These are phyloP conservation scores for Exophiala sp. DNA, from an alignment of 2,329 filamentous ascomycete species.

Conservation along the genomic window DNA sequence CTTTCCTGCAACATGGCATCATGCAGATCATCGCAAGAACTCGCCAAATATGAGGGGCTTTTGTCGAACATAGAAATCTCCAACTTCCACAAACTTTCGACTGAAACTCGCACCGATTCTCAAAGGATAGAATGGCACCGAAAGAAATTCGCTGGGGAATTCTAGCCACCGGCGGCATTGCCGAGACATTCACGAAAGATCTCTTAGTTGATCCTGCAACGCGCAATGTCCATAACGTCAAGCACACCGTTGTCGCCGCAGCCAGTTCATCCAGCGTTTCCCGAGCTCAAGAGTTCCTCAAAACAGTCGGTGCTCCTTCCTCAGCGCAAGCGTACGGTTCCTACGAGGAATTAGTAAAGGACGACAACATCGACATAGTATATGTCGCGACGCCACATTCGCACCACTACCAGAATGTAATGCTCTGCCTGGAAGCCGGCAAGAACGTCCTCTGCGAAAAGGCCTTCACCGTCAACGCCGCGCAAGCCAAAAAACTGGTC, in stretches of 20 bases:
- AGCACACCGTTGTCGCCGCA: slow-evolving; percentile 73
- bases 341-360: slow-evolving; percentile 75
- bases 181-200: slow-evolving; percentile 66
- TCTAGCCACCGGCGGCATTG: slow-evolving; percentile 32
- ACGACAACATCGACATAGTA: slow-evolving; percentile 69
- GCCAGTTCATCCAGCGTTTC: slow-evolving; percentile 72
- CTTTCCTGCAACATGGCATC: no score
- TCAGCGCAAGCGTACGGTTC: slow-evolving; percentile 66
- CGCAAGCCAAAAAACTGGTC: slow-evolving; percentile 68
- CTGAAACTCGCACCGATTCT: neutral
- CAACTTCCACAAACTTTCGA: no score
- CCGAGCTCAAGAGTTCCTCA: slow-evolving; percentile 69
- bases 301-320: slow-evolving; percentile 64
- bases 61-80: no score
- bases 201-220: slow-evolving; percentile 70
- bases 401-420: slow-evolving; percentile 87
- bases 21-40: no score
- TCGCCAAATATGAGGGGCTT: no score
- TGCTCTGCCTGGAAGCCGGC: slow-evolving; percentile 74
- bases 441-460: slow-evolving; percentile 92
- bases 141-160: slow-evolving; percentile 17
- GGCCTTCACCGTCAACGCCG: slow-evolving; percentile 78
- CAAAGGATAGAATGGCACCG: slow-evolving; percentile 3
- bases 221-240: slow-evolving; percentile 67
- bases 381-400: slow-evolving; percentile 89